Percentiles rank a stretch among this genome's conserved stretches.
Conservation (phyloP, 768 basidiomycete genomes). For the Tylopilus plumbeoviolaceoides region DNA sequence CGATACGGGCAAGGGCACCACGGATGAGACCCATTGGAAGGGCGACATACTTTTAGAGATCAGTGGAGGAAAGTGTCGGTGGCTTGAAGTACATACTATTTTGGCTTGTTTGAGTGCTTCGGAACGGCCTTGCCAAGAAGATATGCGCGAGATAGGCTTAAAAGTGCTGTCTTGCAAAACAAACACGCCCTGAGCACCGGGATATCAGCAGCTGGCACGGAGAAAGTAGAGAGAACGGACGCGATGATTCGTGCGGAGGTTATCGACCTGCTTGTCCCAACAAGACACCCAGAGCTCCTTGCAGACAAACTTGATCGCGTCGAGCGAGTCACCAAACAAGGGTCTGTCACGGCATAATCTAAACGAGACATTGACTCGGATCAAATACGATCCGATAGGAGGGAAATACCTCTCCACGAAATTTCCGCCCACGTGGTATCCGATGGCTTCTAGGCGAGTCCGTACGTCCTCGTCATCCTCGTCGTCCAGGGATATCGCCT, state of each 20-base stretch:
- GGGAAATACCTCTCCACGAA: slow-evolving; percentile 71
- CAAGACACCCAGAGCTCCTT: slow-evolving; percentile 92
- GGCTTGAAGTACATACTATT: slow-evolving; percentile 45
- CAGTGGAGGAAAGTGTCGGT: background rate
- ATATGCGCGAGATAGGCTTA: slow-evolving; percentile 77
- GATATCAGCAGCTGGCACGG: background rate
- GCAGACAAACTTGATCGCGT: slow-evolving; percentile 92
- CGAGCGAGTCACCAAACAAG: slow-evolving; percentile 78
- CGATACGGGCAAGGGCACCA: slow-evolving; percentile 76
- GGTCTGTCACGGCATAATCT: slow-evolving; percentile 76
- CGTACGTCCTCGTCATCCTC: slow-evolving; percentile 75
- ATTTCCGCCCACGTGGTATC: slow-evolving; percentile 81
- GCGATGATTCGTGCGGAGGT: slow-evolving; percentile 90
- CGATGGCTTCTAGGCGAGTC: slow-evolving; percentile 74
- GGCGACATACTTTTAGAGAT: slow-evolving; percentile 59
- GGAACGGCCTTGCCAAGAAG: slow-evolving; percentile 73
- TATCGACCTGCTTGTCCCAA: slow-evolving; percentile 81
- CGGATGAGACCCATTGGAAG: slow-evolving; percentile 82
- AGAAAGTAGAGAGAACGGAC: slow-evolving; percentile 41
- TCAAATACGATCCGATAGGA: background rate
- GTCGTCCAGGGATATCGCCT: slow-evolving; percentile 30
- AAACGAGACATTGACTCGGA: background rate
- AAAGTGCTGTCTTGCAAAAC: slow-evolving; percentile 91
- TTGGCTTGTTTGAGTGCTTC: slow-evolving; percentile 70
- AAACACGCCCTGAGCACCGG: slow-evolving; percentile 53